Evolutionary conservation across 768 basidiomycete genomes (phyloP).

Genomic region (Termitomyces sp.): DNA sequence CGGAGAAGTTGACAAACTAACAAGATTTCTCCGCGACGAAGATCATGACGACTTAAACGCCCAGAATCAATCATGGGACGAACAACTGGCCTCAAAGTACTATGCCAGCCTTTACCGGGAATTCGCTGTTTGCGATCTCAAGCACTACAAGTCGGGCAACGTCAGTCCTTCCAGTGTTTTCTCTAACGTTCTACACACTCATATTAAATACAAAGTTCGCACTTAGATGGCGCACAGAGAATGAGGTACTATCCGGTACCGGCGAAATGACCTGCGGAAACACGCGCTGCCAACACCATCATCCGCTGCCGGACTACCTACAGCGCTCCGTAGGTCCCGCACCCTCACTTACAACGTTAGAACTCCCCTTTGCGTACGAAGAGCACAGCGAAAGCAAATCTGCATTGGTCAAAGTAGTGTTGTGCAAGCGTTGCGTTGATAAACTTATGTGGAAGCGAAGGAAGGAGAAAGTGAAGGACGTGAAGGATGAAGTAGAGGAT

Average conservation of each 20-base stretch:
- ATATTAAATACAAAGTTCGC: conserved; percentile 51
- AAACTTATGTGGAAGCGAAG: conserved; percentile 86
- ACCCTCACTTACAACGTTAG: conserved; percentile 61
- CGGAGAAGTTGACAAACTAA: conserved; percentile 6
- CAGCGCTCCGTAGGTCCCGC: conserved; percentile 14
- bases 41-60: conserved; percentile 28
- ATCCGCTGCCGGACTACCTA: conserved; percentile 18
- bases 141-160: conserved; percentile 91
- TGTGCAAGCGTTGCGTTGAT: conserved; percentile 72
- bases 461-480: conserved; percentile 46
- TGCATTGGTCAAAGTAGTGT: conserved; percentile 86
- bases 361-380: conserved; percentile 85
- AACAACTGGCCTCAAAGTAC: conserved; percentile 83
- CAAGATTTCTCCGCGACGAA: conserved; percentile 75
- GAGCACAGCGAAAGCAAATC: conserved; percentile 73
- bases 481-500: conserved; percentile 11
- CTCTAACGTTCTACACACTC: background rate
- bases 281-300: conserved; percentile 73
- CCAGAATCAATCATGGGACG: conserved; percentile 61
- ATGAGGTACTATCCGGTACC: conserved; percentile 78
- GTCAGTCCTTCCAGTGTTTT: conserved; percentile 34
- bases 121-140: conserved; percentile 88
- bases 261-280: conserved; percentile 90
- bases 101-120: conserved; percentile 87
- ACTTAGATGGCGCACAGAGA: conserved; percentile 90